These are phyloP conservation scores for Wickerhamomyces bisporus DNA, from an alignment of 805 yeast genomes.

Conservation along the genomic window DNA sequence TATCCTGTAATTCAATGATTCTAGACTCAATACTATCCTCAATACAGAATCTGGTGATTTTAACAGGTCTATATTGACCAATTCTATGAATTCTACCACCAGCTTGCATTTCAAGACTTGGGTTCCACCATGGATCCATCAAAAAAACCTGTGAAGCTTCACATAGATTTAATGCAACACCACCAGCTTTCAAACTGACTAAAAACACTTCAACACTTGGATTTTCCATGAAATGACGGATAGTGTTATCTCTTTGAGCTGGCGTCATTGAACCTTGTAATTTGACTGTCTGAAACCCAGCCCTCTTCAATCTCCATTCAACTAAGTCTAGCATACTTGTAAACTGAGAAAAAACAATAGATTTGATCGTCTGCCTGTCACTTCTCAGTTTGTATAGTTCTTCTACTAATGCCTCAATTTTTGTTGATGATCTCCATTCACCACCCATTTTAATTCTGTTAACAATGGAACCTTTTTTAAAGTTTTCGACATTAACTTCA, in stretches of 20 bases:
- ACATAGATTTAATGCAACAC: slow-evolving; percentile 93
- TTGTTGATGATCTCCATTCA: slow-evolving; percentile 91
- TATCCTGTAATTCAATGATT: slow-evolving; percentile 92
- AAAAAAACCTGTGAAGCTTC: slow-evolving; percentile 96
- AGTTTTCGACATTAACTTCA: slow-evolving; percentile 51
- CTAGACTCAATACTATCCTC: slow-evolving; percentile 97
- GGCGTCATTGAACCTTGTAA: slow-evolving; percentile 98
- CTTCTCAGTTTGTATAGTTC: slow-evolving; percentile 84
- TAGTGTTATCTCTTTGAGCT: slow-evolving; percentile 86
- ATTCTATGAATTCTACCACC: slow-evolving; percentile 98
- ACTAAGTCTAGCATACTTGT: slow-evolving; percentile 94
- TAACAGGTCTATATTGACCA: slow-evolving; percentile 92
- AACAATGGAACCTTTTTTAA: slow-evolving; percentile 67
- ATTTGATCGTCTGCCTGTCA: slow-evolving; percentile 83
- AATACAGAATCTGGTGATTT: slow-evolving; percentile 86
- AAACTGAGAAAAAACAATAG: slow-evolving; percentile 96
- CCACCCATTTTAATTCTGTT: slow-evolving; percentile 85
- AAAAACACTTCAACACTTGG: slow-evolving; percentile 89
- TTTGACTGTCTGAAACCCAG: slow-evolving; percentile 93
- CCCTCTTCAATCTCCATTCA: slow-evolving; percentile 92
- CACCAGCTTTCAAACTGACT: slow-evolving; percentile 96
- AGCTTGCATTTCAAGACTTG: slow-evolving; percentile 96
- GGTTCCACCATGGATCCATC: slow-evolving; percentile 99
- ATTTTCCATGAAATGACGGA: slow-evolving; percentile 87
- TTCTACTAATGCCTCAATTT: slow-evolving; percentile 93